A percentile compares a stretch with the other conserved stretches of the same genome.
phyloP scores from a whole-genome alignment of 331 rosid genomes.

The Rosa hybrid region DNA sequence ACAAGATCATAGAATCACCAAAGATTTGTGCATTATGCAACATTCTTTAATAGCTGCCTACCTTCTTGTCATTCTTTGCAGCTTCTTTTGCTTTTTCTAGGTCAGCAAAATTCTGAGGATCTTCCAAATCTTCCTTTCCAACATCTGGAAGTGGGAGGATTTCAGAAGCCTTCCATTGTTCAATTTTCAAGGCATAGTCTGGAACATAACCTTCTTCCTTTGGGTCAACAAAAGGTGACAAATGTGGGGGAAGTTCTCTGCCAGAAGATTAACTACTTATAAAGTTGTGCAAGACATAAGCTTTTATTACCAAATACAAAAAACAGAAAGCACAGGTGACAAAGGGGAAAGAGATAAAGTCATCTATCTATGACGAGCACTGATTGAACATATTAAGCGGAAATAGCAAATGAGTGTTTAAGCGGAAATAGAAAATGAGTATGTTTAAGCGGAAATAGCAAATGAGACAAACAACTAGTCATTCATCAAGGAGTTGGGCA shows the following conservation, averaged over 20 bases:
- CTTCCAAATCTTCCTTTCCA: slow-evolving; percentile 71
- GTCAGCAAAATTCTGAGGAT: slow-evolving; percentile 68
- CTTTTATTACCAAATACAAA: background rate
- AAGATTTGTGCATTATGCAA: background rate
- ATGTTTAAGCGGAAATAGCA: background rate
- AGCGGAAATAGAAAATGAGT: too few species aligned
- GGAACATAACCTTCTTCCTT: slow-evolving; percentile 87
- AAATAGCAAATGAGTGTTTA: too few species aligned
- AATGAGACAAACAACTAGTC: background rate
- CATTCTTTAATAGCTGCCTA: slow-evolving; percentile 11
- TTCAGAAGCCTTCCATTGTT: slow-evolving; percentile 72
- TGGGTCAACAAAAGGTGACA: slow-evolving; percentile 82
- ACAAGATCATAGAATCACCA: background rate
- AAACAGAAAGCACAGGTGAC: background rate
- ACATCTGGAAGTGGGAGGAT: slow-evolving; percentile 76
- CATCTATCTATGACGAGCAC: background rate
- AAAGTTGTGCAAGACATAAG: background rate
- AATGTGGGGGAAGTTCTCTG: slow-evolving; percentile 87
- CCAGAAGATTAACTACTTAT: slow-evolving; percentile 16
- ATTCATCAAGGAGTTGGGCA: background rate
- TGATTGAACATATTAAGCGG: background rate
- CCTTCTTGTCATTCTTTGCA: slow-evolving; percentile 72
- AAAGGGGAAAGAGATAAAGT: background rate
- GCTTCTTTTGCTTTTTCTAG: slow-evolving; percentile 84
- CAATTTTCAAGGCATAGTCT: slow-evolving; percentile 82